Conservation (phyloP, 208 protist genomes). For the Leishmania lainsoni region DNA sequence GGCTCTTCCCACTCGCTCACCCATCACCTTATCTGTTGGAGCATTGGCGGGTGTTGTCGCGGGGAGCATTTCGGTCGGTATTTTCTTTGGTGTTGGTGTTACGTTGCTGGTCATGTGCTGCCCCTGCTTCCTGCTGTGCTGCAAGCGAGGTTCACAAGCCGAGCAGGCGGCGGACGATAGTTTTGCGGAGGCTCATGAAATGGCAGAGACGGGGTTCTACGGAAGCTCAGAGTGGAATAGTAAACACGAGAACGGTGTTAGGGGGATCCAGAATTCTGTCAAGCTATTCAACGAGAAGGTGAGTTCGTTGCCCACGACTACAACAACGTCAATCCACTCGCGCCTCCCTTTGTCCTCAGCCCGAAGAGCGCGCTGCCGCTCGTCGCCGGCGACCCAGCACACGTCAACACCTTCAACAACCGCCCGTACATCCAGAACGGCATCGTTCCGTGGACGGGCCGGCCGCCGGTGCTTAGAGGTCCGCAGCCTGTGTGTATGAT, state of each 20-base stretch:
- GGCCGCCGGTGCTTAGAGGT: conserved; percentile 30
- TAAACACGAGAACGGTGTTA: background rate
- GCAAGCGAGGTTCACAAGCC: background rate
- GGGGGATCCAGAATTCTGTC: background rate
- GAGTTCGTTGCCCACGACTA: too few species aligned
- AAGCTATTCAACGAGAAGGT: background rate
- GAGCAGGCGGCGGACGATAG: background rate
- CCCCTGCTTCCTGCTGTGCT: background rate
- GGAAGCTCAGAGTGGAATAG: background rate
- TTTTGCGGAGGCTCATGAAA: background rate
- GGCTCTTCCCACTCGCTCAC: background rate
- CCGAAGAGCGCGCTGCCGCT: background rate
- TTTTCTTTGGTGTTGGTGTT: background rate
- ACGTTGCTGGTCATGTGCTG: background rate
- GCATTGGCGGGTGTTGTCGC: background rate
- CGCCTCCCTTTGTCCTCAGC: background rate
- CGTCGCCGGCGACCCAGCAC: conserved; percentile 3
- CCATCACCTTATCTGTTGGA: background rate
- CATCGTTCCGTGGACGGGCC: conserved; percentile 35
- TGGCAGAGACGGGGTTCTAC: background rate
- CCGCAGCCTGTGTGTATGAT: conserved; percentile 28
- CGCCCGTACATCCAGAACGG: conserved; percentile 18
- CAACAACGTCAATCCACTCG: conserved; percentile 15
- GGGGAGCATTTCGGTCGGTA: background rate
- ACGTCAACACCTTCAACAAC: conserved; percentile 20